A percentile compares a stretch with the other conserved stretches of the same genome.
Evolutionary conservation across 2,329 filamentous ascomycete genomes (phyloP).

Genomic region (Fusarium citri): DNA sequence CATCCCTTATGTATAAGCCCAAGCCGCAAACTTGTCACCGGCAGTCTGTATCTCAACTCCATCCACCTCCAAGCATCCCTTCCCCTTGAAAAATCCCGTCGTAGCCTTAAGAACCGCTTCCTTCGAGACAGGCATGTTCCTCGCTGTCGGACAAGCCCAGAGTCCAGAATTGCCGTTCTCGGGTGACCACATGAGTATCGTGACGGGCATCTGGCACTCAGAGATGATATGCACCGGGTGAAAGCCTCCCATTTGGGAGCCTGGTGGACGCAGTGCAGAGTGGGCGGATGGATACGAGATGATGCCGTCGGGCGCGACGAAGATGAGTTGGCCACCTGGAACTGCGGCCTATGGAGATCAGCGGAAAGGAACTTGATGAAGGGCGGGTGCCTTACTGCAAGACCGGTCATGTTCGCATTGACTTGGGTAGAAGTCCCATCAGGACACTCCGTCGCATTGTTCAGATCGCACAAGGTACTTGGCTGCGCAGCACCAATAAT

Average conservation of each 20-base stretch:
- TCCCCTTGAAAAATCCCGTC: constrained; percentile 36
- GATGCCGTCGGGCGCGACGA: constrained; percentile 64
- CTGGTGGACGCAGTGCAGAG: constrained; percentile 62
- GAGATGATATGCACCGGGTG: constrained; percentile 44
- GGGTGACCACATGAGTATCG: constrained; percentile 43
- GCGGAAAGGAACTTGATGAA: rapidly evolving
- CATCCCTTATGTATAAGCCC: constrained; percentile 53
- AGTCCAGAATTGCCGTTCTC: constrained; percentile 37
- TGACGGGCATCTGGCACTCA: constrained; percentile 38
- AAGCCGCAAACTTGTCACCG: constrained; percentile 49
- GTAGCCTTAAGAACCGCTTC: constrained; percentile 46
- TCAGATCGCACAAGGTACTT: constrained; percentile 44
- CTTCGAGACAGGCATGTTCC: constrained; percentile 17
- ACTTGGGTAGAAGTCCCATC: constrained; percentile 46
- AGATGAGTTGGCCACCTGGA: constrained; percentile 72
- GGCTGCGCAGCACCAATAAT: constrained; percentile 45
- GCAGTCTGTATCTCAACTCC: constrained; percentile 49
- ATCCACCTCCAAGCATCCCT: constrained; percentile 50
- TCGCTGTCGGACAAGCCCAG: constrained; percentile 45
- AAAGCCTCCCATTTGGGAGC: constrained; percentile 64
- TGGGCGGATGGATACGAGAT: constrained; percentile 68
- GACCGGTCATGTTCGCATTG: constrained; percentile 44
- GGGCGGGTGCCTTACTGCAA: constrained; percentile 36
- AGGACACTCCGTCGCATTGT: constrained; percentile 40
- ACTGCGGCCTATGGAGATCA: constrained; percentile 58